Evolutionary conservation across 2,329 filamentous ascomycete species (phyloP).

Genomic region (Pyrenophora tritici-repentis): DNA sequence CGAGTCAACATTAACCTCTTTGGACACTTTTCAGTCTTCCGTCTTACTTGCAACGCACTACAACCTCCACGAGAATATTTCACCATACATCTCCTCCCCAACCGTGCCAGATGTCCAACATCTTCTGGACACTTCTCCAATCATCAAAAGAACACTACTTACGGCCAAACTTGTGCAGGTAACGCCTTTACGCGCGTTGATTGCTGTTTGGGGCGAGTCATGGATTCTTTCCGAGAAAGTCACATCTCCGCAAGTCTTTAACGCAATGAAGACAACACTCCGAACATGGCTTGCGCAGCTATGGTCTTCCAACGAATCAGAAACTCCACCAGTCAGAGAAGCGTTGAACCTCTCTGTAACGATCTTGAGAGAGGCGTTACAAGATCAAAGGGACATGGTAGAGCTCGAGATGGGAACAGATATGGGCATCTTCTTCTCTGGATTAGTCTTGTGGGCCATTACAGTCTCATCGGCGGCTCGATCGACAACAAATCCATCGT

Average conservation of each 20-base stretch:
- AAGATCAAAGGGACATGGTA: conserved; percentile 20
- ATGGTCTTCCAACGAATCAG: conserved; percentile 23
- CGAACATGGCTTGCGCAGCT: conserved; percentile 45
- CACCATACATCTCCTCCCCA: conserved; percentile 18
- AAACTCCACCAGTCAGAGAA: conserved; percentile 24
- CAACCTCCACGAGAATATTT: conserved; percentile 27
- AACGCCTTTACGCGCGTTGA: conserved; percentile 49
- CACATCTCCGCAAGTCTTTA: conserved; percentile 39
- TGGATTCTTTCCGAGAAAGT: conserved; percentile 54
- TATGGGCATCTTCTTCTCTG: conserved; percentile 44
- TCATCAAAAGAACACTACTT: conserved; percentile 38
- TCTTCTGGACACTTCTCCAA: conserved; percentile 29
- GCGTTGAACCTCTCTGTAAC: conserved; percentile 36
- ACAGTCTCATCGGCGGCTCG: conserved; percentile 35
- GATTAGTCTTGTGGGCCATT: conserved; percentile 43
- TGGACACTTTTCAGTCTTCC: conserved; percentile 45
- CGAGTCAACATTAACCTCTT: conserved; percentile 5
- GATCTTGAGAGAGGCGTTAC: conserved; percentile 32
- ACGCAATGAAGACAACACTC: conserved; percentile 37
- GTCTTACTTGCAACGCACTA: conserved; percentile 45
- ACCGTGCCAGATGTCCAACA: conserved; percentile 25
- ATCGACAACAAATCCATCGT: conserved; percentile 13
- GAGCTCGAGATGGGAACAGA: conserved; percentile 37
- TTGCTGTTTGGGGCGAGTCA: conserved; percentile 52
- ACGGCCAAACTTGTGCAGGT: conserved; percentile 46